Conservation (phyloP, 352 stramenopile species). For the Pythium rhizo-oryzae region DNA sequence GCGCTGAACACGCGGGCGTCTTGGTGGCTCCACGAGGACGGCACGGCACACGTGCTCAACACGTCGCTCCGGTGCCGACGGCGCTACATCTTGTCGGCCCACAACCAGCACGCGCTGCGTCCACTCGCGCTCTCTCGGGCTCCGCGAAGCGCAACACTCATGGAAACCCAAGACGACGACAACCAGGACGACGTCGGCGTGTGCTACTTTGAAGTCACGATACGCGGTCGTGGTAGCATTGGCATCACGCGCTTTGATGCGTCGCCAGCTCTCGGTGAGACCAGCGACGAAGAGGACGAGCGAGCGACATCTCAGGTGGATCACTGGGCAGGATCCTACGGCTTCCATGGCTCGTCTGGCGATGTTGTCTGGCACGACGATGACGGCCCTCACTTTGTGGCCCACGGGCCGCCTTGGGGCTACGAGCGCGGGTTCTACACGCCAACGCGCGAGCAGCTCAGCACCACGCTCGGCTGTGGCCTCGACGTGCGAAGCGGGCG, state of each 20-base stretch:
- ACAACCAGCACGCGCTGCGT: conserved; percentile 17
- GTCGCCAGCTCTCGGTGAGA: too few relatives aligned
- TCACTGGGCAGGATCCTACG: conserved; percentile 36
- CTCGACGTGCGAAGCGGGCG: conserved; percentile 8
- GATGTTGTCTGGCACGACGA: conserved; percentile 35
- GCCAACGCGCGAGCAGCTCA: neutral
- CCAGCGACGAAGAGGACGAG: neutral
- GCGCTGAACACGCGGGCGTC: conserved; percentile 32
- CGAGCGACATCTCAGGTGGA: conserved; percentile 37
- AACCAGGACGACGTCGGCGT: neutral
- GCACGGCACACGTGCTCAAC: conserved; percentile 32
- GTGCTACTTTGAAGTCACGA: conserved; percentile 40
- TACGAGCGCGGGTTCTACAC: neutral
- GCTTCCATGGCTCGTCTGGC: conserved; percentile 39
- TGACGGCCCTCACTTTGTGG: too few relatives aligned
- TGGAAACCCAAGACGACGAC: neutral
- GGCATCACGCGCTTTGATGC: conserved; percentile 20
- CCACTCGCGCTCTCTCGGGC: conserved; percentile 9
- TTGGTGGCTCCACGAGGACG: conserved; percentile 22
- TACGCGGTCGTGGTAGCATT: conserved; percentile 34
- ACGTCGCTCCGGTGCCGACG: conserved; percentile 20
- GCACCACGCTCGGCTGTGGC: conserved; percentile 33
- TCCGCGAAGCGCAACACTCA: too few relatives aligned
- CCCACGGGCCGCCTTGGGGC: conserved; percentile 27
- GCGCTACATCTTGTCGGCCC: conserved; percentile 34